Conservation (phyloP, 345 rosid genomes). For the Noccaea caerulescens region DNA sequence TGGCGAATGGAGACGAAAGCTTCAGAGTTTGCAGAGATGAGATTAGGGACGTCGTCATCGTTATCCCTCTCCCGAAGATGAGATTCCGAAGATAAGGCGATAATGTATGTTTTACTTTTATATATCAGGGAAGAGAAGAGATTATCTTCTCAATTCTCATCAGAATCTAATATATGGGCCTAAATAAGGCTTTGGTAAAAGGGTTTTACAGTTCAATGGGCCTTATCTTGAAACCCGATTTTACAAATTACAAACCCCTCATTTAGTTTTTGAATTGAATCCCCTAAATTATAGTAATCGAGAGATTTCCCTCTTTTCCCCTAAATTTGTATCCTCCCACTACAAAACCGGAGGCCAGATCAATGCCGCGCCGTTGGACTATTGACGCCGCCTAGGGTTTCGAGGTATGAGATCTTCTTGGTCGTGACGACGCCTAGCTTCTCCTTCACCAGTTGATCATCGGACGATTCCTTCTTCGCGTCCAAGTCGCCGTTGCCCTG, state of each 20-base stretch:
- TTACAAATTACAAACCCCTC: slow-evolving; percentile 15
- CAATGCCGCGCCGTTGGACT: slow-evolving; percentile 65
- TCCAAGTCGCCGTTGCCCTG: slow-evolving; percentile 40
- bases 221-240: slow-evolving; percentile 20
- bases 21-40: slow-evolving; percentile 53
- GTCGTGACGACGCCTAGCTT: slow-evolving; percentile 44
- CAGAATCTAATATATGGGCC: neutral
- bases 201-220: slow-evolving; percentile 21
- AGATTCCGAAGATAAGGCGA: slow-evolving; percentile 29
- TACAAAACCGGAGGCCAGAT: neutral
- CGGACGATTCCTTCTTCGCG: slow-evolving; percentile 46
- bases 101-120: neutral
- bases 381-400: slow-evolving; percentile 60
- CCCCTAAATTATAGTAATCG: neutral
- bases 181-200: neutral
- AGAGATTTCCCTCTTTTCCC: neutral
- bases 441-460: slow-evolving; percentile 47
- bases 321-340: slow-evolving; percentile 12
- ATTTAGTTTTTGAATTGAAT: neutral
- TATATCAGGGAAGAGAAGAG: neutral
- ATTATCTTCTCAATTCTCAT: too few species aligned
- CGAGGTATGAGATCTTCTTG: slow-evolving; percentile 70
- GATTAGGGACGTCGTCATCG: slow-evolving; percentile 46
- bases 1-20: slow-evolving; percentile 54
- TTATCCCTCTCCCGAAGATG: slow-evolving; percentile 10